Evolutionary conservation across 306 rosid genomes (phyloP), one percentile per base, ranked within the genome.

Genomic region (Corylus avellana): DNA sequence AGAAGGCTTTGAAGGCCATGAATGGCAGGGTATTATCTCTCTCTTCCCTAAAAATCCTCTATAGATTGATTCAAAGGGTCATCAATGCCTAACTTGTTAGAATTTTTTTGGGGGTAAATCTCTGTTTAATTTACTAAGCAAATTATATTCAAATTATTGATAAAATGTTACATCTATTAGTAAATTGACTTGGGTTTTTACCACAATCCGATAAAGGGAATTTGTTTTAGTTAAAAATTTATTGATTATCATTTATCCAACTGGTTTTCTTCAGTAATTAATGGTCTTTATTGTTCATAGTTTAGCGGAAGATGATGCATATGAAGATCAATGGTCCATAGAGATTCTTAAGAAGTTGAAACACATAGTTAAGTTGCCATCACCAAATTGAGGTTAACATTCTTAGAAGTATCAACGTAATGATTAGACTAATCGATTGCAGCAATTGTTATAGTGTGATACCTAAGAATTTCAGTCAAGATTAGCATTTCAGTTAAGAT

Each of bases 1-100:
- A 80, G 71, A 94, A 89, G 72, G 98, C 98, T 76, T 4, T 86
- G 58, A 85, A 91, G 72, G 83, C 90, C 80, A 80, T 94, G 93
- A 83, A 92, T 84, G 98, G 93, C 82, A 81, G 90, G 93, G 98
- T 94, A 92, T n/a, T 58, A 13, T 51, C 49, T 82, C 29, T 70
- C 12, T 68, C 63, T 32, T 22, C 35, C 44, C 68, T 63, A 29
- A 79, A 83, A 62, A 62, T 62, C 29, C 2, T 35, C 22, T 4
- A 12, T 22, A 18, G 7, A 64, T 35, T 32, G 1, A 63, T 16
- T 63, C 46, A 17, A 63, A 32, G 14, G 42, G 44, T 12, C 2
- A 61, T 61, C 46, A 16, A 32, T 29, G 16, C 20, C 44, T 14
- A 8, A 37, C 22, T 16, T 39, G 20, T 8, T 18, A 17, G 8